Evolutionary conservation across 2,329 filamentous ascomycete species (phyloP).

Genomic region (Trichoderma aggressivum): DNA sequence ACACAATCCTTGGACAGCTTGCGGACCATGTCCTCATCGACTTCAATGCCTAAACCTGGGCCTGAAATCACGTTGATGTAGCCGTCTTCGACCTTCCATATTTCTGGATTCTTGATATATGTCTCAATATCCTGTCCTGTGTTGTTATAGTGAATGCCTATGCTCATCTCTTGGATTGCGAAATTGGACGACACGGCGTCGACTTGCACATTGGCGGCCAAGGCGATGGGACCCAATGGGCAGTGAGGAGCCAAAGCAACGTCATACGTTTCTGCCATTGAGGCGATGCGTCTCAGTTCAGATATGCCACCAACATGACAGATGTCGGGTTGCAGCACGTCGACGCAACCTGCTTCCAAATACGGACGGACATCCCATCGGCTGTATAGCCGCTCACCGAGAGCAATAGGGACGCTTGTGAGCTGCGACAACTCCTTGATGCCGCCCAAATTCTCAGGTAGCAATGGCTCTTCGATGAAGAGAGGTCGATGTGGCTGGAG

Average conservation of each 20-base stretch:
- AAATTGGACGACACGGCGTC: slow-evolving; percentile 61
- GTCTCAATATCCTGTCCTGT: slow-evolving; percentile 62
- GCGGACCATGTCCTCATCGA: slow-evolving; percentile 66
- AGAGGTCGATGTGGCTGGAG: slow-evolving; percentile 66
- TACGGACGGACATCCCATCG: slow-evolving; percentile 73
- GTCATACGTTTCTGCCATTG: slow-evolving; percentile 71
- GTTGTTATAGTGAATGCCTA: slow-evolving; percentile 77
- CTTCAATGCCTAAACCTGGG: slow-evolving; percentile 64
- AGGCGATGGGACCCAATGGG: slow-evolving; percentile 67
- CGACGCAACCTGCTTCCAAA: slow-evolving; percentile 63
- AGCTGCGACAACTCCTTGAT: slow-evolving; percentile 42
- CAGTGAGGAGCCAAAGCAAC: slow-evolving; percentile 72
- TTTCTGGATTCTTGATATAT: slow-evolving; percentile 61
- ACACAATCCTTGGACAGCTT: slow-evolving; percentile 54
- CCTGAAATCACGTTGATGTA: slow-evolving; percentile 59
- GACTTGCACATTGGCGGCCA: slow-evolving; percentile 69
- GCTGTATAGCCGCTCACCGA: slow-evolving; percentile 68
- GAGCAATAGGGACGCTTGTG: slow-evolving; percentile 63
- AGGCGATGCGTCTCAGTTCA: slow-evolving; percentile 65
- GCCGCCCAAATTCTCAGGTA: slow-evolving; percentile 64
- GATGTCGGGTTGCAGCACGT: slow-evolving; percentile 72
- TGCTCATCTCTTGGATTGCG: slow-evolving; percentile 72
- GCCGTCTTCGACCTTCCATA: slow-evolving; percentile 65
- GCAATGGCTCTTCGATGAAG: slow-evolving; percentile 73
- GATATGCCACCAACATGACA: slow-evolving; percentile 70